Conservation (phyloP, 1,284 basidiomycete genomes). For the Bondarzewia mesenterica region DNA sequence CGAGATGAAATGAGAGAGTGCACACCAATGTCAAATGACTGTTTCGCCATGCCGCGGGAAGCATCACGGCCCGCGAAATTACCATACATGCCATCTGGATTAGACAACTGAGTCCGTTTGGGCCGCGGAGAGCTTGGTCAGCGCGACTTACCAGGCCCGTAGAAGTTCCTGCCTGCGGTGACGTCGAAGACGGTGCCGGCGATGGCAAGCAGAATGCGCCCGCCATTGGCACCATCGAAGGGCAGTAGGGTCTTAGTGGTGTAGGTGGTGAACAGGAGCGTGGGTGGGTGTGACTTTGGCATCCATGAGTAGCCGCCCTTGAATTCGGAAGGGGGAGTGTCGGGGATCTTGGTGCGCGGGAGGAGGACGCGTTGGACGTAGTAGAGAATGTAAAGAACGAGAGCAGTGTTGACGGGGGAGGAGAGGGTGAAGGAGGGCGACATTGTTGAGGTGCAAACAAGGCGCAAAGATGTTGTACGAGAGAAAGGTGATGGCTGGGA, state of each 20-base stretch:
- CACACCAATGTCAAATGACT: slow-evolving; percentile 85
- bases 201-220: slow-evolving; percentile 81
- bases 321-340: slow-evolving; percentile 55
- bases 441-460: too few relatives aligned
- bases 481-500: background rate
- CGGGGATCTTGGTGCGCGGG: slow-evolving; percentile 44
- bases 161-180: slow-evolving; percentile 81
- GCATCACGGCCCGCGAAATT: slow-evolving; percentile 96
- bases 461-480: too few relatives aligned
- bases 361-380: slow-evolving; percentile 67
- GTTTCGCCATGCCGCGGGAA: slow-evolving; percentile 93
- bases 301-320: slow-evolving; percentile 82
- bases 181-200: slow-evolving; percentile 89
- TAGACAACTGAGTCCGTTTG: background rate
- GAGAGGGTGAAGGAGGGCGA: slow-evolving; percentile 38
- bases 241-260: slow-evolving; percentile 66
- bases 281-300: slow-evolving; percentile 71
- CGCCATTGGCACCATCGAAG: slow-evolving; percentile 61
- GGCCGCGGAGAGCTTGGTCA: background rate
- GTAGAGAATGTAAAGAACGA: slow-evolving; percentile 74
- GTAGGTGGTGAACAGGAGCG: slow-evolving; percentile 67
- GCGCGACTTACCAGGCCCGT: slow-evolving; percentile 73
- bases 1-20: slow-evolving; percentile 3
- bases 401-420: slow-evolving; percentile 66
- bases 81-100: slow-evolving; percentile 85